Evolutionary conservation across 2,329 filamentous ascomycete species (phyloP), one percentile per base, ranked within the genome.

Genomic region (Lachnellula suecica): DNA sequence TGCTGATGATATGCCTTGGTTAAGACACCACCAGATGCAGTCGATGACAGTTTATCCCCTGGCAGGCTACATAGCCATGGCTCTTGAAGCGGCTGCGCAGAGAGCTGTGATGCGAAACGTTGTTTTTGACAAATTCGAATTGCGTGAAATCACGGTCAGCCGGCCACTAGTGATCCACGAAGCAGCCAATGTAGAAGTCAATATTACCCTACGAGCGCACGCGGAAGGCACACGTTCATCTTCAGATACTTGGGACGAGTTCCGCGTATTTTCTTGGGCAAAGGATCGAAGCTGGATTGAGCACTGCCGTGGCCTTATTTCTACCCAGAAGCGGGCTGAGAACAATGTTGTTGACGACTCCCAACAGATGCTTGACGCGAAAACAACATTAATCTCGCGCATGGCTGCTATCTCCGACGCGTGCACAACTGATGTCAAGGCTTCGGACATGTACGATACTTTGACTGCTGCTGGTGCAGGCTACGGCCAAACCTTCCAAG

Each of bases 211-310:
- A 3, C 66, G 72, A 11, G 64, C 72, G 0, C 67, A 72, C 58
- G 69, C 67, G 49, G 75, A 78, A 57, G 71, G 72, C 3, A 71
- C 69, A 0, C 63, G 72, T 13, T 66, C 66, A 1, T 70, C 68
- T 15, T 75, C 74, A 0, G 74, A 76, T 27, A 63, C 67, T 2
- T 82, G 79, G 79, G 72, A 79, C 44, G 78, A 81, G 60, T 84
- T 85, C 66, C 67, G 72, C 2, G 78, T 85, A 23, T 79, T 73
- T 42, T 82, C 81, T 0, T 82, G 74, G 74, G 74, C 74, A 0
- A 70, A 72, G 13, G 71, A 66, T 11, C 71, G 77, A 37, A 76
- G 77, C 10, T 85, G 82, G 82, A 75, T 75, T 0, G 78, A 84
- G 35, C 62, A 65, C 40, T 63, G 59, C 20, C 52, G 59, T 29